phyloP scores from a whole-genome alignment of 345 rosid genomes.

The Aegle marmelos region DNA sequence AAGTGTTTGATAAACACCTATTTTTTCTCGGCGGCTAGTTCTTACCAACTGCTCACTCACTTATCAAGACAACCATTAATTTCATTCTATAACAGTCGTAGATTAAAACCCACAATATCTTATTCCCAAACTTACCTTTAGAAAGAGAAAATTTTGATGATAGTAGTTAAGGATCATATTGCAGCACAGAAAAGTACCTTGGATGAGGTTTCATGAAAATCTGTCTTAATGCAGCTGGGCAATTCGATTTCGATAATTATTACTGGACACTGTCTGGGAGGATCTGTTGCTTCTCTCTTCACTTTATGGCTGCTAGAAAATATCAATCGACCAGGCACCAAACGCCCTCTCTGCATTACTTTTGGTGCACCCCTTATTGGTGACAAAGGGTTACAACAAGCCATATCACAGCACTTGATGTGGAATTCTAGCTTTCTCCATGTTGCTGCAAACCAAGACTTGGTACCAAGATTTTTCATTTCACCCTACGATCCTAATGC shows the following conservation, averaged over 20 bases:
- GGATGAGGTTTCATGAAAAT: neutral
- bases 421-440: conserved; percentile 60
- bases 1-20: neutral
- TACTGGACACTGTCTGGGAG: conserved; percentile 63
- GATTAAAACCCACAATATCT: neutral
- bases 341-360: conserved; percentile 60
- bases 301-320: conserved; percentile 55
- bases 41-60: neutral
- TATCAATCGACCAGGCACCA: conserved; percentile 9
- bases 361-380: conserved; percentile 66
- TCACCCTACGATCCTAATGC: neutral
- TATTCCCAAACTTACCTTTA: neutral
- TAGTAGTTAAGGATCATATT: neutral
- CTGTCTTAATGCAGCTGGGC: neutral
- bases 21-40: neutral
- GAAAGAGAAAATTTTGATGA: neutral
- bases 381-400: conserved; percentile 31
- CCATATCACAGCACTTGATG: conserved; percentile 25
- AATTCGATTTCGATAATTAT: conserved; percentile 30
- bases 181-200: neutral
- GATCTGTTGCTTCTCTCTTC: conserved; percentile 67
- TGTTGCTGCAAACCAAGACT: conserved; percentile 39
- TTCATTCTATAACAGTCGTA: neutral
- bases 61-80: neutral
- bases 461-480: conserved; percentile 27